Conservation (phyloP, 108 stramenopile genomes). For the Cyclostephanos invisitatus region DNA sequence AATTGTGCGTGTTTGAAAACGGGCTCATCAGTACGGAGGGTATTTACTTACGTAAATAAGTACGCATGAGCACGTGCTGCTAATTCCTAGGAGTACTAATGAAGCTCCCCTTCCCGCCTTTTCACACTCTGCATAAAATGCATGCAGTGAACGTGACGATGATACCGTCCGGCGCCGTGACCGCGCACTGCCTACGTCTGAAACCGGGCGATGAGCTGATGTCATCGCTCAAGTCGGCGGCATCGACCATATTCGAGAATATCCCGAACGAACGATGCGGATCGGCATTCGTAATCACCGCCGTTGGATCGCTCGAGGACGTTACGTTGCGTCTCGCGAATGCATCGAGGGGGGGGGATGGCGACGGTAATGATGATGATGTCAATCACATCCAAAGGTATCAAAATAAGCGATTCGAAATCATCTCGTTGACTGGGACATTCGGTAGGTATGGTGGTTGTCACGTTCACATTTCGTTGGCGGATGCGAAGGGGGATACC, state of each 20-base stretch:
- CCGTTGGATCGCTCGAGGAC: constrained; percentile 65
- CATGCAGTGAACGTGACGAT: constrained; percentile 19
- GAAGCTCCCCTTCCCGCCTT: too few species aligned
- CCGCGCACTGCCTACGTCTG: constrained; percentile 62
- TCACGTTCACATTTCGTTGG: constrained; percentile 64
- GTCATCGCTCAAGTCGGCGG: constrained; percentile 50
- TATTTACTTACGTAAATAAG: too few species aligned
- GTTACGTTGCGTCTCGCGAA: constrained; percentile 78
- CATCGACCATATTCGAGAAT: constrained; percentile 23
- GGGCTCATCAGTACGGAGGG: too few species aligned
- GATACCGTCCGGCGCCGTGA: constrained; percentile 45
- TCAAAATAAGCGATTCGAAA: constrained; percentile 61
- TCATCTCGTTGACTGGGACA: constrained; percentile 75
- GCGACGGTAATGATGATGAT: constrained; percentile 43
- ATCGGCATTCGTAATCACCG: constrained; percentile 67
- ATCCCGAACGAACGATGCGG: constrained; percentile 34
- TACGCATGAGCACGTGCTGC: too few species aligned
- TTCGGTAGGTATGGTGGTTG: constrained; percentile 51
- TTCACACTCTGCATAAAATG: constrained; percentile 7
- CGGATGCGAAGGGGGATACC: constrained; percentile 49
- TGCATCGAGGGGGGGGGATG: constrained; percentile 31
- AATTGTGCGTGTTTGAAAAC: too few species aligned
- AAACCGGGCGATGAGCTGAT: constrained; percentile 58
- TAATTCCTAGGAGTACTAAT: too few species aligned
- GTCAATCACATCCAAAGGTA: constrained; percentile 62